phyloP scores from a whole-genome alignment of 176 grass and related monocot species.

The Otatea glauca region DNA sequence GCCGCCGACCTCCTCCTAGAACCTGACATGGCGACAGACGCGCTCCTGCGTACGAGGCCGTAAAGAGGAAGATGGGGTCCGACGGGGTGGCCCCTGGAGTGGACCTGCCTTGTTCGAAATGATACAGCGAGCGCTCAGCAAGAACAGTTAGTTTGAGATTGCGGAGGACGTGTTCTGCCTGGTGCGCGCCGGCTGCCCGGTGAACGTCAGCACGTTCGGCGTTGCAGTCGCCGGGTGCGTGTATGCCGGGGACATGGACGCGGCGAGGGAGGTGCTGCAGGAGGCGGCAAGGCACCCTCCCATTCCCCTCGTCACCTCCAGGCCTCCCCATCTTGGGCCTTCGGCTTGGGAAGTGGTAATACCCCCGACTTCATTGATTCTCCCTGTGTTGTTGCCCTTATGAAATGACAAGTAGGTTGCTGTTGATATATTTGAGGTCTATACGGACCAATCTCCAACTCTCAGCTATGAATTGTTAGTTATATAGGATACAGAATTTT shows the following conservation, averaged over 20 bases:
- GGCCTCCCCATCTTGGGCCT: not conserved
- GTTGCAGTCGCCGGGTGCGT: conserved; percentile 43
- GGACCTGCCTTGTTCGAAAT: conserved; percentile 18
- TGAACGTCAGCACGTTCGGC: conserved; percentile 44
- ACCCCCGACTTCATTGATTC: not conserved
- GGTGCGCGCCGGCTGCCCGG: conserved; percentile 65
- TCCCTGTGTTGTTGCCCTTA: not conserved
- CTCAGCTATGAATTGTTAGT: not conserved
- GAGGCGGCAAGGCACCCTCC: too few relatives aligned
- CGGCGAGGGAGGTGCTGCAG: conserved; percentile 4
- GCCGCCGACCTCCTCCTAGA: too few relatives aligned
- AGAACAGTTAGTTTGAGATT: conserved; percentile 21
- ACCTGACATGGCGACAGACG: not conserved
- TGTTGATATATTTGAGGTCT: not conserved
- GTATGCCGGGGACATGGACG: conserved; percentile 24
- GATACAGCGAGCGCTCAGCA: conserved; percentile 41
- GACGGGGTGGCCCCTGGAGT: conserved; percentile 46
- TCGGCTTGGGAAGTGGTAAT: not conserved
- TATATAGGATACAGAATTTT: not conserved
- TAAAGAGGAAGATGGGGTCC: conserved; percentile 52
- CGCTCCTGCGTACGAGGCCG: conserved; percentile 52
- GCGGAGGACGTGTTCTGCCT: conserved; percentile 71
- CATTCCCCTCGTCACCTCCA: too few relatives aligned
- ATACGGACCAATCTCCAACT: not conserved
- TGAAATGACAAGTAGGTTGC: not conserved